Evolutionary conservation across 108 stramenopile genomes (phyloP), one percentile per base, ranked within the genome.

Genomic region (Cyclotella baltica): DNA sequence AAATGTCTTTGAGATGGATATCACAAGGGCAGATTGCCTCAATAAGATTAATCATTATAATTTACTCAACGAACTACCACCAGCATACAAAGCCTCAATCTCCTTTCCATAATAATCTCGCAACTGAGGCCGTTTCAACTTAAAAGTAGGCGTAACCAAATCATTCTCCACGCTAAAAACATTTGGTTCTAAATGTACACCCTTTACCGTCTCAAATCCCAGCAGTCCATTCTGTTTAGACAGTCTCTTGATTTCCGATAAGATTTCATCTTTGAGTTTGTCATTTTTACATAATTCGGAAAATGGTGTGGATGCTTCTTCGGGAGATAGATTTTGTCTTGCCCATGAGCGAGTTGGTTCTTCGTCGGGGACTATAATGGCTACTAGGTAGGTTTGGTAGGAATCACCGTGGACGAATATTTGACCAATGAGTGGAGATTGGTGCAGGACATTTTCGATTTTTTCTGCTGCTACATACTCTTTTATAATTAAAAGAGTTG

Each of bases 381-480:
- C 96, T 23, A 99, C 97, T 31, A 97, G 86, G 63, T 66, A 83
- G 62, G 82, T 95, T 73, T 97, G 92, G 15, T 90, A 87, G 8
- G 96, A 96, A 83, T 98, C 98, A 0, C 98, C 98, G 78, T 98
- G 88, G 11, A 99, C 96, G 78, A 97, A 99, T 28, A 87, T 81
- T 77, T 98, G 97, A 33, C 88, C 94, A 51, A 98, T 86, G 23
- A 97, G 67, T 0, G 85, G 70, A 40, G 93, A 92, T 74, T 83
- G 92, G 10, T 85, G 83, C 51, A 96, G 61, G n/a, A 95, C 80
- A 76, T 98, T 97, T 82, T 99, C 98, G 67, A 99, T 88, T 90
- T 98, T 98, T 80, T 99, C 98, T 8, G 98, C 93, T 20, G 98
- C 97, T 23, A 95, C 92, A 83, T 95, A 95, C 68, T 95, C 94